These are phyloP conservation scores for Dactylellina leptospora DNA, from an alignment of 2,329 filamentous ascomycete species.

Conservation along the genomic window DNA sequence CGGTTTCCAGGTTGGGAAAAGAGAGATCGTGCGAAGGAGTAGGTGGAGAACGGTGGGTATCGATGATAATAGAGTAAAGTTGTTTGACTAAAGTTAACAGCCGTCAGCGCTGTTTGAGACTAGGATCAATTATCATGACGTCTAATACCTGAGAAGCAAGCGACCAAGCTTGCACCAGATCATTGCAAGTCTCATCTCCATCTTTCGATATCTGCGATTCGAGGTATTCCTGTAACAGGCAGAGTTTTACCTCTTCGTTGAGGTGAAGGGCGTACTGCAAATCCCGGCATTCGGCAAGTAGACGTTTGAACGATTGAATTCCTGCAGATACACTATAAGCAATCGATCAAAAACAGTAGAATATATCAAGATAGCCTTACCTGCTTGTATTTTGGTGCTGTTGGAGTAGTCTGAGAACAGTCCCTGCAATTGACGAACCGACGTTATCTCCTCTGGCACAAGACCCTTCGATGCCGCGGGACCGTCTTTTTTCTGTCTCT, in stretches of 20 bases:
- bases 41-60: constrained; percentile 82
- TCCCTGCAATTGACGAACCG: constrained; percentile 37
- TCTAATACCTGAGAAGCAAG: constrained; percentile 76
- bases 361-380: constrained; percentile 2
- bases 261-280: constrained; percentile 39
- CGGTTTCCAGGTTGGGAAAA: constrained; percentile 75
- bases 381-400: constrained; percentile 36
- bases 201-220: constrained; percentile 66
- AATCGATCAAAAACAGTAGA: no score
- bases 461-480: constrained; percentile 21
- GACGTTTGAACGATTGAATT: constrained; percentile 55
- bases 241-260: constrained; percentile 58
- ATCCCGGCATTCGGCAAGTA: constrained; percentile 53
- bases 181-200: constrained; percentile 72
- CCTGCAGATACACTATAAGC: constrained; percentile 33
- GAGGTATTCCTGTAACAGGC: constrained; percentile 76
- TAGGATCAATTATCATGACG: background rate
- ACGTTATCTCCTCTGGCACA: constrained; percentile 34
- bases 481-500: constrained; percentile 46
- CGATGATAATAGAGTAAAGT: constrained; percentile 81
- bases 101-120: background rate
- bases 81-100: constrained; percentile 64
- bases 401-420: constrained; percentile 50
- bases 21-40: constrained; percentile 79
- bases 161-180: constrained; percentile 88